phyloP scores from a whole-genome alignment of 805 yeast species.

The Teunomyces kruisii region DNA sequence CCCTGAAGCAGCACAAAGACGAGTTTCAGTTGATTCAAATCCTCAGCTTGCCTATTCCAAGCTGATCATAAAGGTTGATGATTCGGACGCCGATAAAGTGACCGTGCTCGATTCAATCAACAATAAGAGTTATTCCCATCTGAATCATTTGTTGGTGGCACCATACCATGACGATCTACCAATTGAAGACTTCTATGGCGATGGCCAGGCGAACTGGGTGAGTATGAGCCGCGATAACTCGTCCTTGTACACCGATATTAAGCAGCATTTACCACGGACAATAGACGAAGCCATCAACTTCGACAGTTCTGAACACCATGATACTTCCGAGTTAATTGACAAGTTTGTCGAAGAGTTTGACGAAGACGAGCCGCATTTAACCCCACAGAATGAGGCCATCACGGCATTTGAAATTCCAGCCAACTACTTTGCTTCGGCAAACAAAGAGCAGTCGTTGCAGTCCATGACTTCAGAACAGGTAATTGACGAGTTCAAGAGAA shows the following conservation, averaged over 20 bases:
- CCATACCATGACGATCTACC: constrained; percentile 10
- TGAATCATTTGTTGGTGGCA: not conserved
- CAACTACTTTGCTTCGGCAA: constrained; percentile 8
- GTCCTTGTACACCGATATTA: constrained; percentile 22
- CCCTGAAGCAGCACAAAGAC: not conserved
- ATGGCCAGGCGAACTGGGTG: constrained; percentile 24
- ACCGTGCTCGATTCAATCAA: constrained; percentile 7
- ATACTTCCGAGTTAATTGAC: constrained; percentile 1
- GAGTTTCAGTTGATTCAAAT: not conserved
- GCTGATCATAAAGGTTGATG: not conserved
- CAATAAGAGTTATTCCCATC: not conserved
- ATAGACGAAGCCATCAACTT: constrained; percentile 2
- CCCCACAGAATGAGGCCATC: constrained; percentile 4
- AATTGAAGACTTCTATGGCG: constrained; percentile 15
- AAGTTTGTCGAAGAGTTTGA: not conserved
- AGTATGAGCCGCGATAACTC: constrained; percentile 24
- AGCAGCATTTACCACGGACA: constrained; percentile 15
- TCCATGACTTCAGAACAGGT: constrained; percentile 27
- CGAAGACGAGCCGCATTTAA: not conserved
- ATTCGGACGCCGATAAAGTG: constrained; percentile 2
- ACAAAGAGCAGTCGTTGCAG: constrained; percentile 18
- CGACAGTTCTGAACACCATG: not conserved
- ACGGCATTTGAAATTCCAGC: constrained; percentile 12
- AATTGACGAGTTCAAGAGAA: not conserved
- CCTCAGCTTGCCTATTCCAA: not conserved